A percentile compares a stretch with the other conserved stretches of the same genome.
phyloP scores from a whole-genome alignment of 83 land plant species.

The Diphasiastrum complanatum region DNA sequence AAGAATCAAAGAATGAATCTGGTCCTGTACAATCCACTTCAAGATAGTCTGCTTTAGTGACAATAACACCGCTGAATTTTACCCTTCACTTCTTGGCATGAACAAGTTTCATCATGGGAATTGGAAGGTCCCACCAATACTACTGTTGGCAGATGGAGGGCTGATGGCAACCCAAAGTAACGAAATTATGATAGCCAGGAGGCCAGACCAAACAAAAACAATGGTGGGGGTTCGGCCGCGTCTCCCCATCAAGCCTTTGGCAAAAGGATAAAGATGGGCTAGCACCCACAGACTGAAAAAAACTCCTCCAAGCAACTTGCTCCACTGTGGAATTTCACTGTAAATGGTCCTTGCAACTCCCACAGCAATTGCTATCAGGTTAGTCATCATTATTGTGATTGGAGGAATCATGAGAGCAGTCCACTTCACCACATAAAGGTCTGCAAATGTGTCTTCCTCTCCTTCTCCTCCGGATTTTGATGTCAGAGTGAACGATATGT shows the following conservation, averaged over 20 bases:
- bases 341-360: constrained; percentile 3
- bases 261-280: constrained; percentile 7
- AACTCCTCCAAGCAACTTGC: constrained; percentile 9
- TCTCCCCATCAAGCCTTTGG: constrained; percentile 15
- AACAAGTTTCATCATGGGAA: too few species aligned
- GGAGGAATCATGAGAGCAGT: constrained; percentile 9
- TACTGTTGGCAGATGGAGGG: background rate
- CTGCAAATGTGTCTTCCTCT: constrained; percentile 13
- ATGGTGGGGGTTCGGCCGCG: too few species aligned
- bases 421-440: constrained; percentile 16
- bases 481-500: constrained; percentile 10
- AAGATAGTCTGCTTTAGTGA: too few species aligned
- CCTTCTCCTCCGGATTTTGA: constrained; percentile 4
- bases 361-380: constrained; percentile 9
- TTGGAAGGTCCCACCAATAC: too few species aligned
- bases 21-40: too few species aligned
- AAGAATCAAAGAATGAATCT: too few species aligned
- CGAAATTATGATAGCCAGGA: constrained; percentile 6
- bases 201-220: constrained; percentile 15
- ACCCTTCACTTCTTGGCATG: too few species aligned
- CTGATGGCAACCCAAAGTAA: constrained; percentile 5
- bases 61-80: too few species aligned
- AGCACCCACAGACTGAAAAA: constrained; percentile 20
- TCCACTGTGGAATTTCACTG: constrained; percentile 9
- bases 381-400: constrained; percentile 10